Evolutionary conservation across 2,329 filamentous ascomycete genomes (phyloP), one percentile per base, ranked within the genome.

Genomic region (Neurospora sp.): DNA sequence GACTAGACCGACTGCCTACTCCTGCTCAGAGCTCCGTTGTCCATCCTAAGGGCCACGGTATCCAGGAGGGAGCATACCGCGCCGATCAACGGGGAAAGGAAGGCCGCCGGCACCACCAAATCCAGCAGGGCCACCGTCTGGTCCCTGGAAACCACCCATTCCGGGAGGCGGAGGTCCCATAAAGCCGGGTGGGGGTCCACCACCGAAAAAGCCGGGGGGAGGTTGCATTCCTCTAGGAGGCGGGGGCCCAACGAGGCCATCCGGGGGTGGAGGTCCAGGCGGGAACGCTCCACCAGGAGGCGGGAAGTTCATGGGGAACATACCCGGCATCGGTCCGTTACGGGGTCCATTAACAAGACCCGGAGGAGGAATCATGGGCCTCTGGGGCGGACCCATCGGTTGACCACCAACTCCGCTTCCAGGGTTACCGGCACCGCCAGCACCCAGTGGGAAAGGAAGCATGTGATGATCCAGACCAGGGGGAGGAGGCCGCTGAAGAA

Each of bases 241-340:
- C 5, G 70, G 69, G n/a, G 73, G 72, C 17, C 76, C 78, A 17
- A 80, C 81, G 80, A 87, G 83, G 76, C 81, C 85, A n/a, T 86
- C 83, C 10, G 83, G 84, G 17, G 83, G 84, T 71, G 71, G 72
- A 17, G 72, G 72, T 12, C 70, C 70, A 8, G 73, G 70, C 4
- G 72, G 70, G 43, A 72, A 74, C 39, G 66, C 71, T 8, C 65
- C 71, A 33, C 80, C 81, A 23, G 66, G 68, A 6, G 83, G 84
- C 15, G 86, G 84, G 72, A 89, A 89, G 76, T 85, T 88, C n/a
- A 86, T 86, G 23, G 86, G 86, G 74, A 86, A 89, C 82, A 88
- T 88, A 72, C 83, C 85, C 68, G 84, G 85, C 78, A 87, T 83
- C 17, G 85, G 85, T 72, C 84, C 82, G 73, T 80, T 81, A 40